Evolutionary conservation across 208 protist genomes (phyloP), one percentile per base, ranked within the genome.

Genomic region (Trypanosoma congolense): DNA sequence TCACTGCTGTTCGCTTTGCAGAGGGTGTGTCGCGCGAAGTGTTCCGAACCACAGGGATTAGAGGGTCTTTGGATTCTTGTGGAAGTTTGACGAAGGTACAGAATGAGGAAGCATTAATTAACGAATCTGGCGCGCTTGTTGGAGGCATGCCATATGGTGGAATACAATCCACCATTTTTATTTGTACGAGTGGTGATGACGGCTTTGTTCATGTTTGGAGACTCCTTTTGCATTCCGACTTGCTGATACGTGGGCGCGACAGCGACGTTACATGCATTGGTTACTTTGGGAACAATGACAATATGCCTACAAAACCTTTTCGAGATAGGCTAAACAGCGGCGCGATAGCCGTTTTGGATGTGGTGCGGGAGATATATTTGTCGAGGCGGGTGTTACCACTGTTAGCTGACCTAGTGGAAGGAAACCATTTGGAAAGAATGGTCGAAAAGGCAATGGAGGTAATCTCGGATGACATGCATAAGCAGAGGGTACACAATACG

Each of bases 201-300:
- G 70, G 59, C 40, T 81, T 76, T 48, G 64, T 77, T 33, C 76
- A 77, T 33, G 61, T 73, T 1, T 88, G 80, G 80, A 56, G 54
- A 14, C 82, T 73, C 10, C 21, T n/a, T 8, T 6, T 46, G n/a
- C 12, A 8, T n/a, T 46, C 42, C n/a, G 12, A 22, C 42, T n/a
- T 6, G 8, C n/a, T 25, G 8, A n/a, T 6, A 46, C 35, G 22
- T 6, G 14, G 4, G 18, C 3, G 41, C 6, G 64, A 54, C 6
- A 16, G 33, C 28, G 12, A 40, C 36, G 56, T 88, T 24, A 41
- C 73, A 31, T 88, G 80, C 47, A 56, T 88, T 36, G 77, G 80
- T 19, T 84, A 73, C 54, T 83, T 88, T 49, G 80, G 80, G 40
- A 75, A 61, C 16, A 66, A 61, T 9, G 42, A 38, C 16, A 33